Percentiles rank a stretch among this genome's conserved stretches.
phyloP scores from a whole-genome alignment of 192 early-diverging fungal species.

The Glomus cerebriforme region DNA sequence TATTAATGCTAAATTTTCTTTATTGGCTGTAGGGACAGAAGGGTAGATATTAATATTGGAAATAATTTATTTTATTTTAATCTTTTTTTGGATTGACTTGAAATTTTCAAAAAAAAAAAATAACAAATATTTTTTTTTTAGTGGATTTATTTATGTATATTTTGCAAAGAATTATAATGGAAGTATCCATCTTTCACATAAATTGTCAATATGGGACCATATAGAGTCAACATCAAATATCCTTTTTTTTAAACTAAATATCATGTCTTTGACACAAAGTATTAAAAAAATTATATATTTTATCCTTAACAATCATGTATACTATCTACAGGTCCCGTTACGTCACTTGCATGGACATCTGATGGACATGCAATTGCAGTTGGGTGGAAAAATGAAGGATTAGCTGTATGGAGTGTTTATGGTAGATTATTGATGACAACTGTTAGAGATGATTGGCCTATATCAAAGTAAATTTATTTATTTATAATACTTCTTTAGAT shows the following conservation, averaged over 20 bases:
- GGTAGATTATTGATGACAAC: constrained; percentile 64
- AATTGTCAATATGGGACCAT: constrained; percentile 32
- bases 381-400: constrained; percentile 63
- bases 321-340: constrained; percentile 44
- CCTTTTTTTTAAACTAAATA: constrained; percentile 27
- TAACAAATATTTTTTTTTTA: constrained; percentile 37
- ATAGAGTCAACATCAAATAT: constrained; percentile 30
- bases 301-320: constrained; percentile 11
- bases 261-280: too few species aligned
- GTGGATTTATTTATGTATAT: constrained; percentile 57
- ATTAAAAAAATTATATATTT: background rate
- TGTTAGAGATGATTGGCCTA: constrained; percentile 50
- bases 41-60: constrained; percentile 36
- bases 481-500: background rate
- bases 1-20: constrained; percentile 69
- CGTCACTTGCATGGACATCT: constrained; percentile 66
- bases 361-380: constrained; percentile 76
- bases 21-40: constrained; percentile 69
- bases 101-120: too few species aligned
- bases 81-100: background rate
- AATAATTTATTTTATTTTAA: background rate
- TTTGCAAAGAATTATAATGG: constrained; percentile 49
- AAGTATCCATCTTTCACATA: constrained; percentile 54
- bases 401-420: constrained; percentile 80
- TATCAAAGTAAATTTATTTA: constrained; percentile 36